Evolutionary conservation across 2,329 filamentous ascomycete species (phyloP).

Genomic region (Trichoderma lentiforme): DNA sequence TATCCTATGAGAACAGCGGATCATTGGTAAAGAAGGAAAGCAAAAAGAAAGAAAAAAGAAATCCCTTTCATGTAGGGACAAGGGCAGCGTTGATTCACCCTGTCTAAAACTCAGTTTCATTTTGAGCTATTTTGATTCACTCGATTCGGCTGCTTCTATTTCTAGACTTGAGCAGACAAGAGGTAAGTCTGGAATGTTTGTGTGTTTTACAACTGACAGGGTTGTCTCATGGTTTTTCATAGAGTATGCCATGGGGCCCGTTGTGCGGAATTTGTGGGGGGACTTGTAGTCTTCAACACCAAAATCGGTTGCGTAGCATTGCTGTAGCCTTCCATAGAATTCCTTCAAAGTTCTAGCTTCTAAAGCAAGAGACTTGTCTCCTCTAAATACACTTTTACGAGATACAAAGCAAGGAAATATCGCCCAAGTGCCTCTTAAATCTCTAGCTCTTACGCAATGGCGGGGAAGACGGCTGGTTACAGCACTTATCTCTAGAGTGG

Average conservation of each 20-base stretch:
- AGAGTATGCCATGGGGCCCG: neutral
- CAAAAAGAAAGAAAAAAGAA: neutral
- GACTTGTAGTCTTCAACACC: neutral
- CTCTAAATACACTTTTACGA: neutral
- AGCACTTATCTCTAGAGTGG: fast-evolving
- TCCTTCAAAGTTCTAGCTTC: neutral
- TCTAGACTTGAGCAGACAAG: neutral
- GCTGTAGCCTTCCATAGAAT: neutral
- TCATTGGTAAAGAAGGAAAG: no score
- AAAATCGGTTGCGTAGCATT: neutral
- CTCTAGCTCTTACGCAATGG: neutral
- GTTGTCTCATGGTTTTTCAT: neutral
- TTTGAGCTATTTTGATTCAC: neutral
- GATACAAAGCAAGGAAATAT: neutral
- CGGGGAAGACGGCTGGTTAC: neutral
- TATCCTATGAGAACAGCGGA: no score
- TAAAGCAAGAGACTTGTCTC: fast-evolving
- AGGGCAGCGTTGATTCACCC: neutral
- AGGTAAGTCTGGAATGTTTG: neutral
- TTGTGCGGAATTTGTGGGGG: neutral
- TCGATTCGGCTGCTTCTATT: neutral
- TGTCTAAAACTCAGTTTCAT: neutral
- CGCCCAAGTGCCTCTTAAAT: fast-evolving
- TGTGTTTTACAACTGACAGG: neutral
- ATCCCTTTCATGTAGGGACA: no score